phyloP scores from a whole-genome alignment of 139 green algal species.

The Bryopsis sp. region DNA sequence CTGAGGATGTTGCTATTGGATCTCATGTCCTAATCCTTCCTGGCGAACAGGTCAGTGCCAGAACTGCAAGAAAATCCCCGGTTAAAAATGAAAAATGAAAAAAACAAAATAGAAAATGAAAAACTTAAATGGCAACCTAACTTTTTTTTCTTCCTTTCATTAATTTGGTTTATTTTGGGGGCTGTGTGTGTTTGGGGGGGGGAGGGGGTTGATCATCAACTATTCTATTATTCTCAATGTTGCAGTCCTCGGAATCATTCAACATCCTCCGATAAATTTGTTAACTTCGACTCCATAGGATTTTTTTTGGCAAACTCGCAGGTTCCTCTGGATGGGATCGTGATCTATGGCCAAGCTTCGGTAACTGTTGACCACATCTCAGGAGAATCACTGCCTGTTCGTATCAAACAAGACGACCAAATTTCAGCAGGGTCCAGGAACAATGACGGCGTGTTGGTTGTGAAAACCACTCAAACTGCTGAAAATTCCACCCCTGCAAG shows the following conservation, averaged over 20 bases:
- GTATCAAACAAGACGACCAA: constrained; percentile 21
- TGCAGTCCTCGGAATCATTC: not conserved
- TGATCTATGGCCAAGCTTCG: constrained; percentile 55
- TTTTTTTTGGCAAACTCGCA: constrained; percentile 16
- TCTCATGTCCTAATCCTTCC: not conserved
- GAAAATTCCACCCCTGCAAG: constrained; percentile 66
- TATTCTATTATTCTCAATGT: not conserved
- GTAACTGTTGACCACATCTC: constrained; percentile 70
- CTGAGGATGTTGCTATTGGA: constrained; percentile 6
- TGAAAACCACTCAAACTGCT: constrained; percentile 35
- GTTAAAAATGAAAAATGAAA: not conserved
- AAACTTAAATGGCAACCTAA: too few species aligned
- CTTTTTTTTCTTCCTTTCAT: not conserved
- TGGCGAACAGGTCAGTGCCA: constrained; percentile 1
- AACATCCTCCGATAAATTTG: not conserved
- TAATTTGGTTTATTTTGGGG: not conserved
- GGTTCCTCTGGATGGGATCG: constrained; percentile 68
- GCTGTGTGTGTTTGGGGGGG: not conserved
- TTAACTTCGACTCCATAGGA: not conserved
- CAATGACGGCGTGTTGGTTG: constrained; percentile 62
- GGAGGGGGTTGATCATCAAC: not conserved
- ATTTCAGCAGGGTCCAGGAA: constrained; percentile 39
- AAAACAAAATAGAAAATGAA: not conserved
- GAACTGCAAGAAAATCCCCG: not conserved
- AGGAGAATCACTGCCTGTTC: constrained; percentile 51